Conservation (phyloP, 1,284 basidiomycete species). For the Sporisorium iseilematis-ciliati region DNA sequence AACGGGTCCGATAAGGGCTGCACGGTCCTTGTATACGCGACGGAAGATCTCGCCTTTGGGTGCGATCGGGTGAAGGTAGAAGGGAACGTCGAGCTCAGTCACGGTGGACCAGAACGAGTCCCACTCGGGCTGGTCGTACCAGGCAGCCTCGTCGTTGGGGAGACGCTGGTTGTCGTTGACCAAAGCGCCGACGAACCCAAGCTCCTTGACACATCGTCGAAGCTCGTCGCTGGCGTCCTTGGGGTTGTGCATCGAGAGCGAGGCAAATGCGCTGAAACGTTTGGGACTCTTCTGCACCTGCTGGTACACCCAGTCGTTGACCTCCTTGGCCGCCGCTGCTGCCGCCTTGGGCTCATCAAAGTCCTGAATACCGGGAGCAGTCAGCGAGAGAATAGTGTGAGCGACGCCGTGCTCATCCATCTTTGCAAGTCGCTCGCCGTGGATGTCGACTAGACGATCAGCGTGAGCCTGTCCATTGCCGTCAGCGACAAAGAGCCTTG, state of each 20-base stretch:
- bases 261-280: constrained; percentile 69
- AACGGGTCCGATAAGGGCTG: constrained; percentile 67
- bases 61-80: constrained; percentile 70
- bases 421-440: constrained; percentile 59
- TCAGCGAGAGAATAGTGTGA: constrained; percentile 62
- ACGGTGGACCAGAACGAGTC: constrained; percentile 66
- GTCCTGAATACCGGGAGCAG: constrained; percentile 63
- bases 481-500: constrained; percentile 48
- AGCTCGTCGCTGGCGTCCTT: constrained; percentile 67
- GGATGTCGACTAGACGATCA: constrained; percentile 55
- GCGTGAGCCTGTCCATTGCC: constrained; percentile 50
- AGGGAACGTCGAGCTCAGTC: constrained; percentile 68
- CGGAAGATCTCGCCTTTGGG: constrained; percentile 66
- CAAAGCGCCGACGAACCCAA: constrained; percentile 46
- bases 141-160: constrained; percentile 46
- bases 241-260: constrained; percentile 69
- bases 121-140: constrained; percentile 53
- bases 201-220: constrained; percentile 64
- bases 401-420: constrained; percentile 62
- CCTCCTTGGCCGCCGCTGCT: constrained; percentile 50
- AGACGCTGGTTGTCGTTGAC: constrained; percentile 55
- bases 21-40: constrained; percentile 66
- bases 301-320: constrained; percentile 61
- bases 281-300: constrained; percentile 63
- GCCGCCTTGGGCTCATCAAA: constrained; percentile 61